Percentiles rank a stretch among this genome's conserved stretches.
phyloP scores from a whole-genome alignment of 2,329 filamentous ascomycete species.

The Alternaria conjuncta region DNA sequence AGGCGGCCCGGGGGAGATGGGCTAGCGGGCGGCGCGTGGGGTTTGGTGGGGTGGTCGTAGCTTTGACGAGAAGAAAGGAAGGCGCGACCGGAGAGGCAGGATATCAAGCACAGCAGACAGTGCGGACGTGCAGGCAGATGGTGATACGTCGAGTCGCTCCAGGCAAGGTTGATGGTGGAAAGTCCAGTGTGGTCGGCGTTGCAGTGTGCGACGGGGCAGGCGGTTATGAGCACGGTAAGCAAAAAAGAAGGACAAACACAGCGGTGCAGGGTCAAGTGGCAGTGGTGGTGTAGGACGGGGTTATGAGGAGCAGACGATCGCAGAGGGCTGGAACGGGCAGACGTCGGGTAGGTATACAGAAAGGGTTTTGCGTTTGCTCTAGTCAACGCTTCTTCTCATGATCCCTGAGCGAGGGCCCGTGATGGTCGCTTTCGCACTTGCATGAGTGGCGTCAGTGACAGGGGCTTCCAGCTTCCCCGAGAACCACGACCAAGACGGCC shows the following conservation, averaged over 20 bases:
- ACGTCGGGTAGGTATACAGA: constrained; percentile 17
- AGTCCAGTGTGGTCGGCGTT: constrained; percentile 24
- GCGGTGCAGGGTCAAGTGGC: constrained; percentile 12
- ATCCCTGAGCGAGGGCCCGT: constrained; percentile 12
- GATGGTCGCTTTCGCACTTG: constrained; percentile 14
- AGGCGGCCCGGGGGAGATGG: constrained; percentile 21
- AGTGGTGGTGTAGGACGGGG: constrained; percentile 10
- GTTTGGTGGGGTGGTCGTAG: constrained; percentile 23
- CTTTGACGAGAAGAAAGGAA: constrained; percentile 19
- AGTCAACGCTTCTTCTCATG: constrained; percentile 13
- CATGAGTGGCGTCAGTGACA: constrained; percentile 24
- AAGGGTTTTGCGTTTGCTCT: constrained; percentile 36
- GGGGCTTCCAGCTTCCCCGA: constrained; percentile 26
- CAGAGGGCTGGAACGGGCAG: constrained; percentile 19
- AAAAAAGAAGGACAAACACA: constrained; percentile 29
- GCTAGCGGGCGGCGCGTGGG: constrained; percentile 22
- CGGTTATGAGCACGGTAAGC: constrained; percentile 6
- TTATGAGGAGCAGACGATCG: constrained; percentile 21
- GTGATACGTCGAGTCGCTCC: constrained; percentile 3
- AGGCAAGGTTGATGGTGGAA: constrained; percentile 3
- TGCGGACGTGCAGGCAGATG: constrained; percentile 10
- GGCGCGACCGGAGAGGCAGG: constrained; percentile 15
- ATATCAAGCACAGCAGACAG: constrained; percentile 7
- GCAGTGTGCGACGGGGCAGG: constrained; percentile 8
- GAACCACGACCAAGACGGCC: constrained; percentile 12